Conservation (phyloP, 371 early-diverging fungal genomes). For the Fennellomyces sp. region DNA sequence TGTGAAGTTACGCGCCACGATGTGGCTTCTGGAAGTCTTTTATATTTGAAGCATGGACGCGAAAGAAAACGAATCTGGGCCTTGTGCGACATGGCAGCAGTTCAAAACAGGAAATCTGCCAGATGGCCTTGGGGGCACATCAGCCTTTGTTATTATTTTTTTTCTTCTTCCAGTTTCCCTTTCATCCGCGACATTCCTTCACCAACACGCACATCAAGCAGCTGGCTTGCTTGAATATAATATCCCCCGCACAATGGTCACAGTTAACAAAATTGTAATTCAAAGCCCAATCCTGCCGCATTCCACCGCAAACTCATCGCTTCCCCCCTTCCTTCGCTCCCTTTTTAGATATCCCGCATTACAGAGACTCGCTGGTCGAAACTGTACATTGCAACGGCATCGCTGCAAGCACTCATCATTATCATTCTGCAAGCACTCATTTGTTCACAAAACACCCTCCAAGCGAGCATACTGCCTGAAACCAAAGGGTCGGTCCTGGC, state of each 20-base stretch:
- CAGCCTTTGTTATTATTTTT: background rate
- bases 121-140: too few species aligned
- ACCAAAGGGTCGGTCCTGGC: conserved; percentile 4
- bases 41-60: too few species aligned
- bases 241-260: conserved; percentile 22
- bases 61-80: too few species aligned
- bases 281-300: background rate
- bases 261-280: conserved; percentile 36
- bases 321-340: background rate
- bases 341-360: conserved; percentile 31
- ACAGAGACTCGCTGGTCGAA: conserved; percentile 47
- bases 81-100: conserved; percentile 8
- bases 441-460: conserved; percentile 31
- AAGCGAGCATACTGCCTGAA: conserved; percentile 22
- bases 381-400: conserved; percentile 35
- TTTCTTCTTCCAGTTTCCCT: conserved; percentile 15
- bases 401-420: conserved; percentile 33
- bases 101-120: too few species aligned
- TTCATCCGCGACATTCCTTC: conserved; percentile 10
- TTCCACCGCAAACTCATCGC: background rate
- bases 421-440: conserved; percentile 30
- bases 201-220: conserved; percentile 16
- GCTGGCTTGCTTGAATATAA: conserved; percentile 29
- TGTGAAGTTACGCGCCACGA: too few species aligned
- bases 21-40: too few species aligned